A percentile compares a stretch with the other conserved stretches of the same genome.
Evolutionary conservation across 805 yeast genomes (phyloP).

Genomic region (Candida awuae): DNA sequence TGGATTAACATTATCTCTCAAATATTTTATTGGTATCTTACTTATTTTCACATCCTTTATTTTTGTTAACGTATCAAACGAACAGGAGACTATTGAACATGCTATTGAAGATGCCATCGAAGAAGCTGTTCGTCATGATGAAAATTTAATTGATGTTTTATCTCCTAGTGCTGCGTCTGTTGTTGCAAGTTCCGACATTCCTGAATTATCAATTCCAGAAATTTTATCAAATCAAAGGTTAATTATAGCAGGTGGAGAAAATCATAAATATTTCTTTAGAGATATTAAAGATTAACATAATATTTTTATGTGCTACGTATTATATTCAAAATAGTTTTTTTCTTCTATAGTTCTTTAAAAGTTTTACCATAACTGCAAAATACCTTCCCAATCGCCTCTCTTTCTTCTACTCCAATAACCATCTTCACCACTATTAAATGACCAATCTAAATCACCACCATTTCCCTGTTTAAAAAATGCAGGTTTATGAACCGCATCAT

Average conservation of each 20-base stretch:
- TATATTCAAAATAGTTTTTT: not conserved
- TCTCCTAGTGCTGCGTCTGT: slow-evolving; percentile 28
- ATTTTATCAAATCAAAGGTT: slow-evolving; percentile 16
- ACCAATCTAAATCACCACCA: slow-evolving; percentile 39
- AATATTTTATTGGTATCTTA: slow-evolving; percentile 40
- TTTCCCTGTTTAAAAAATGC: slow-evolving; percentile 48
- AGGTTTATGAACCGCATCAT: slow-evolving; percentile 43
- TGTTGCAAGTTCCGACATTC: slow-evolving; percentile 28
- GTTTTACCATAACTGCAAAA: slow-evolving; percentile 47
- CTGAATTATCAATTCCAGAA: slow-evolving; percentile 27
- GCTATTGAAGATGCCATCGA: slow-evolving; percentile 42
- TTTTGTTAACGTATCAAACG: slow-evolving; percentile 38
- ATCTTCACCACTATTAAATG: slow-evolving; percentile 44
- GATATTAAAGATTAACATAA: slow-evolving; percentile 13
- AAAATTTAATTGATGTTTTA: slow-evolving; percentile 37
- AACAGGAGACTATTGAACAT: slow-evolving; percentile 37
- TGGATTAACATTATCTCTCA: slow-evolving; percentile 23
- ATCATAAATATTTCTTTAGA: slow-evolving; percentile 29
- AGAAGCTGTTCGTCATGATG: slow-evolving; percentile 40
- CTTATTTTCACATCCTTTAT: slow-evolving; percentile 40
- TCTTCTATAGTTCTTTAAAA: not conserved
- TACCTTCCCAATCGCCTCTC: slow-evolving; percentile 50
- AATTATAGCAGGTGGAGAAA: slow-evolving; percentile 29
- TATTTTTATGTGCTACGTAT: not conserved
- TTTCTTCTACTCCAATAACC: slow-evolving; percentile 79